Base-by-base conservation (phyloP, 2,329 filamentous ascomycete species). In the Arthrobotrys pseudoclavata region DNA sequence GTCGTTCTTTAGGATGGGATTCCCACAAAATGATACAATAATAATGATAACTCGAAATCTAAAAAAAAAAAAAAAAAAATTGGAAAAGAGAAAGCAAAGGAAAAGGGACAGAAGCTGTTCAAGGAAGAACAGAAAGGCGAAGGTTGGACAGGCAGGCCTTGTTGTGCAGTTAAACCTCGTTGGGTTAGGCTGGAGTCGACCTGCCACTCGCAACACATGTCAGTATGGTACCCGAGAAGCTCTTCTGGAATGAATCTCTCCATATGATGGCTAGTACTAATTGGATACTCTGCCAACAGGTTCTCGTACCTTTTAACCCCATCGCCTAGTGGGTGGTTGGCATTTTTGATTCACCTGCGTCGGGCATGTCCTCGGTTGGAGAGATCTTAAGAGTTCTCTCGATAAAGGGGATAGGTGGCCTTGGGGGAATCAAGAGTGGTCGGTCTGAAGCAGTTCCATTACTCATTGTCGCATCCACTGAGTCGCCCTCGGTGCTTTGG, bases 1-100 rank as follows among this genome's bases (percentile, higher is more conserved):
- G 1, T 20, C 42, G n/a, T 4, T 18, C 50, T 5, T 31, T 31
- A 53, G 50, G 26, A 18, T 9, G 13, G 4, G 13, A 2, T 31
- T 53, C 50, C 50, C 50, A 29, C 15, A 18, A 53, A 31, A 18
- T n/a, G 50, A 24, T 18, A 48, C 3, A 50, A 52, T 47, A 20
- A 9, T 47, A 26, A 29, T 29, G 12, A 31, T 5, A 53, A 50
- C 20, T 26, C 47, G 10, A 12, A 47, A n/a, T n/a, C n/a, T n/a
- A 1, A 22, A 4, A 26, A 52, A 29, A 29, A 15, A 52, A 0
- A 5, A 15, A 24, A 5, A 24, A 52, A 5, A 13, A 9, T 6
- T 26, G 4, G 12, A 53, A 18, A 29, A 20, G 47, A 9, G 22
- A 26, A 15, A 31, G 24, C 2, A 22, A 26, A 52, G 4, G 26